These are phyloP conservation scores for Dryas drummondii DNA, from an alignment of 306 rosid species.

Conservation along the genomic window DNA sequence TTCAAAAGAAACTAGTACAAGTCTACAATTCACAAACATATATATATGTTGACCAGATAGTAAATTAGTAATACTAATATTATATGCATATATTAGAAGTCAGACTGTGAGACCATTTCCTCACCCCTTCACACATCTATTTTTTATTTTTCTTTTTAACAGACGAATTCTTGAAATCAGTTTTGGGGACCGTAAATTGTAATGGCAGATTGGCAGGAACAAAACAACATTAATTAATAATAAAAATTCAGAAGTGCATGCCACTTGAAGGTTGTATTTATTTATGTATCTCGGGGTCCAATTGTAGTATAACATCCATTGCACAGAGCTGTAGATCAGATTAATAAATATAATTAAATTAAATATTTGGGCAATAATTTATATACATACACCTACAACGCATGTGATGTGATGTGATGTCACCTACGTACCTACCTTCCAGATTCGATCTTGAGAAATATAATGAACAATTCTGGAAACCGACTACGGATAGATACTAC, in stretches of 20 bases:
- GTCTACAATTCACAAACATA: too few relatives aligned
- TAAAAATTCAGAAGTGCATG: neutral
- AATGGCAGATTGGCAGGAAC: neutral
- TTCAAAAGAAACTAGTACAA: too few relatives aligned
- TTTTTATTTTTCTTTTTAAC: too few relatives aligned
- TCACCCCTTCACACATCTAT: too few relatives aligned
- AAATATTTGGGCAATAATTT: neutral
- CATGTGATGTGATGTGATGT: neutral
- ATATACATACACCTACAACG: neutral
- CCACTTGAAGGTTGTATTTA: neutral
- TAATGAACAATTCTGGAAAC: too few relatives aligned
- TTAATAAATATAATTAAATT: neutral
- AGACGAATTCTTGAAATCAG: too few relatives aligned
- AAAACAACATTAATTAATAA: neutral
- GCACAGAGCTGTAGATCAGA: conserved; percentile 9
- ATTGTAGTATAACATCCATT: neutral
- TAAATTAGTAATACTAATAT: too few relatives aligned
- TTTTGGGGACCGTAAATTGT: neutral
- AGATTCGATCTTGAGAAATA: neutral
- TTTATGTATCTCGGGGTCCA: neutral
- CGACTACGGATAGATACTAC: too few relatives aligned
- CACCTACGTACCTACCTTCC: neutral
- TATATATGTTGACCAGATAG: too few relatives aligned
- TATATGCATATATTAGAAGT: too few relatives aligned
- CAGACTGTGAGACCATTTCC: too few relatives aligned